phyloP scores from a whole-genome alignment of 768 basidiomycete genomes.

The Tricholoma saponaceum region DNA sequence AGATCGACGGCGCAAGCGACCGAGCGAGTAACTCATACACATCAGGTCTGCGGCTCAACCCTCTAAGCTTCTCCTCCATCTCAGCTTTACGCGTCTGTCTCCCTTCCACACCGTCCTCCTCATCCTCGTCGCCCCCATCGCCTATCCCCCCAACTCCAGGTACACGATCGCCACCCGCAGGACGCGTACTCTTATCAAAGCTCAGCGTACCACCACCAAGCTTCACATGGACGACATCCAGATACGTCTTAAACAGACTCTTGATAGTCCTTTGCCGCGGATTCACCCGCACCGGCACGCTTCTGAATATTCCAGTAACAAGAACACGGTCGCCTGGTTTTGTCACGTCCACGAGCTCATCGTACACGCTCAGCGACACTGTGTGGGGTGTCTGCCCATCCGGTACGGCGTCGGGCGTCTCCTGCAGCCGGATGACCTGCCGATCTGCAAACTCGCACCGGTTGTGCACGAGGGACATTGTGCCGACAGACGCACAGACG shows the following conservation, averaged over 20 bases:
- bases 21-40: slow-evolving; percentile 83
- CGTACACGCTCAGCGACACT: slow-evolving; percentile 95
- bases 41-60: slow-evolving; percentile 71
- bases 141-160: slow-evolving; percentile 69
- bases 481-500: slow-evolving; percentile 81
- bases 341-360: slow-evolving; percentile 93
- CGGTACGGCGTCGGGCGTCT: slow-evolving; percentile 96
- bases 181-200: slow-evolving; percentile 75
- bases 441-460: slow-evolving; percentile 95
- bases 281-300: slow-evolving; percentile 93
- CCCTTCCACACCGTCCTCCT: slow-evolving; percentile 42
- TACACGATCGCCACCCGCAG: slow-evolving; percentile 61
- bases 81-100: slow-evolving; percentile 55
- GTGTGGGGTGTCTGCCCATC: slow-evolving; percentile 99
- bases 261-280: slow-evolving; percentile 89
- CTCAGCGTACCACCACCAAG: slow-evolving; percentile 72
- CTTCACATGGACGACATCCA: slow-evolving; percentile 92
- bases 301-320: slow-evolving; percentile 92
- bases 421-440: slow-evolving; percentile 93
- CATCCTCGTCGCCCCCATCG: slow-evolving; percentile 64
- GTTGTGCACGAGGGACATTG: slow-evolving; percentile 95
- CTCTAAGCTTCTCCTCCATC: slow-evolving; percentile 72
- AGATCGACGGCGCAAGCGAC: slow-evolving; percentile 91
- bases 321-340: slow-evolving; percentile 94
- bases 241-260: slow-evolving; percentile 94